Conservation (phyloP, 1,284 basidiomycete species). For the Malassezia obtusa region DNA sequence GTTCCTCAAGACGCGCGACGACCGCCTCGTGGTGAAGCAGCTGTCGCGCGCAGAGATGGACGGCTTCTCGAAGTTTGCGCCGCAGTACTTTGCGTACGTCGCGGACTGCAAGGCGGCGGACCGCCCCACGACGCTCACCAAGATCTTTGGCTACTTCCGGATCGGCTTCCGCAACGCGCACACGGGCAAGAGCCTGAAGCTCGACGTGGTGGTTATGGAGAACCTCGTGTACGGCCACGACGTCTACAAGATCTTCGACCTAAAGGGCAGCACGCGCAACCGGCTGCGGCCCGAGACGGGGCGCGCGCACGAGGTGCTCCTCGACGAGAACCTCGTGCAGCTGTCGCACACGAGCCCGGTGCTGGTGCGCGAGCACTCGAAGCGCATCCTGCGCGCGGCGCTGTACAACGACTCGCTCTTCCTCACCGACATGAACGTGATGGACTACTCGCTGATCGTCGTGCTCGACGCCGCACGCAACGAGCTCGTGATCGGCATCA, state of each 20-base stretch:
- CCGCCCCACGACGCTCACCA: conserved; percentile 87
- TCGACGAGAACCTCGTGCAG: conserved; percentile 84
- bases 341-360: conserved; percentile 58
- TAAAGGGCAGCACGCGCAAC: conserved; percentile 44
- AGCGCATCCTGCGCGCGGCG: conserved; percentile 78
- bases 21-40: conserved; percentile 96
- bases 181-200: conserved; percentile 68
- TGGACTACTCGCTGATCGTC: conserved; percentile 97
- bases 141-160: conserved; percentile 95
- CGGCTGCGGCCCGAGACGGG: conserved; percentile 74
- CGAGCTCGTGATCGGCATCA: conserved; percentile 75
- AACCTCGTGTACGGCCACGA: conserved; percentile 87
- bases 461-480: conserved; percentile 56
- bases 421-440: conserved; percentile 77
- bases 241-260: conserved; percentile 59
- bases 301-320: conserved; percentile 72
- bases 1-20: conserved; percentile 80
- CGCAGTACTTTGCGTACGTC: conserved; percentile 96
- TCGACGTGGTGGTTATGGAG: conserved; percentile 94
- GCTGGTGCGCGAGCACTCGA: conserved; percentile 88
- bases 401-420: conserved; percentile 80
- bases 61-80: conserved; percentile 91
- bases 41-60: conserved; percentile 83
- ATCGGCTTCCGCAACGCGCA: conserved; percentile 78
- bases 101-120: conserved; percentile 53